Evolutionary conservation across 2,329 filamentous ascomycete genomes (phyloP), one percentile per base, ranked within the genome.

Genomic region (Chrysoporthe deuterocubensis): DNA sequence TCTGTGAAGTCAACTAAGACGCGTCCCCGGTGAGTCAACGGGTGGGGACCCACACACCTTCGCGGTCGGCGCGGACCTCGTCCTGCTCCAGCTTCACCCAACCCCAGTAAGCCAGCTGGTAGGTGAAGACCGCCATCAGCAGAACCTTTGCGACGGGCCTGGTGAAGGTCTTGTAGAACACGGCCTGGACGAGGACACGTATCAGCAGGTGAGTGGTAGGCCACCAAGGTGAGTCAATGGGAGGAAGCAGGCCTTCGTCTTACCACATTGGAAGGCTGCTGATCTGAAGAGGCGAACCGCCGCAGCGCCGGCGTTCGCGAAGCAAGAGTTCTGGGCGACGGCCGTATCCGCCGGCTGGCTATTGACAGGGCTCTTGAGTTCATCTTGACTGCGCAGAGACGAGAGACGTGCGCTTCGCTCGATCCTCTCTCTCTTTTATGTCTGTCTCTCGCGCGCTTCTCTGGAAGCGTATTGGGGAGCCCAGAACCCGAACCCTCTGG

Each of bases 51-150:
- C 34, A 75, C 81, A 68, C 74, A 90, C 89, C 84, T 72, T 85
- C 79, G 72, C 86, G 87, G 57, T 88, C 82, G 26, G 81, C 80
- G 74, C 85, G 88, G 67, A 87, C 82, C 80, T 96, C 92, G 65
- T 92, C 84, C 44, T 86, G 85, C 78, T 94, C 92, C 62, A 95
- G 82, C 78, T 90, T 92, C 48, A 87, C 76, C 92, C 92, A 96
- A 16, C 80, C 81, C 81, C 87, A 93, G 79, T 94, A 95, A 16
- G 85, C 79, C n/a, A 92, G 74, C 79, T 96, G 92, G 77, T 95
- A 96, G 1, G 90, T 91, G 75, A 93, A 89, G 66, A 94, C 85
- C 65, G 92, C 91, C 75, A 91, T 85, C 48, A 95, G 83, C 71
- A 93, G 87, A 65, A 89, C 89, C 80, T 94, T 95, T 64, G 87